Base-by-base conservation (phyloP, 352 stramenopile species). In the Thalassiosira mediterranea region DNA sequence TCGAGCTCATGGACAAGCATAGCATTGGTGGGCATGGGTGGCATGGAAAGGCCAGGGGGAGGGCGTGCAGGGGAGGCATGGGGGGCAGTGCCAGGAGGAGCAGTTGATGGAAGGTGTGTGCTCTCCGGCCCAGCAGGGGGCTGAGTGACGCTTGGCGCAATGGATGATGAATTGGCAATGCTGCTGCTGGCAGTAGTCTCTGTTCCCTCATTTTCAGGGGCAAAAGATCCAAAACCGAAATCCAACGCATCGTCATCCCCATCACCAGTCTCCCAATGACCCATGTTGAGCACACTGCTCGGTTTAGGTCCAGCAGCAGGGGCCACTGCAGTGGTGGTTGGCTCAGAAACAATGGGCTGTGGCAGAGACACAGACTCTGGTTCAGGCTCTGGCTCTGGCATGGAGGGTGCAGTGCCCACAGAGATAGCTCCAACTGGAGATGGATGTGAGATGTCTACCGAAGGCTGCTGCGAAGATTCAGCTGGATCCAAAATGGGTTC, bases 181-280 rank as follows among this genome's bases (percentile, higher is more conserved):
- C 47, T 28, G 31, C 23, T 32, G 32, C 11, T 48, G 37, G 31
- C 38, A 42, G 51, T n/a, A 42, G 7, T 70, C 11, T 71, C 48
- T 1, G 57, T 52, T 37, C 54, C 73, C 60, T 86, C 76, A 52
- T 61, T 74, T 32, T 84, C 80, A 17, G 71, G 42, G 5, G 59
- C 84, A 68, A 89, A 90, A 19, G 75, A 86, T 72, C 84, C 84
- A 70, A 91, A 93, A 66, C 75, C 84, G 83, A 93, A 93, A 64
- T 90, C 87, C 31, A 91, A 67, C 53, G 86, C 61, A 13, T 79
- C 61, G 47, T 90, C 82, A 28, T 79, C 85, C 28, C 48, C 76
- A 40, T 86, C 81, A 47, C 71, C 75, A 19, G 78, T 84, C 25
- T 91, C 87, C 87, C 87, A 93, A 34, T 86, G 87, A 46, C 87